Evolutionary conservation across 1,284 basidiomycete species (phyloP).

Genomic region (Tilletiaria anomala): DNA sequence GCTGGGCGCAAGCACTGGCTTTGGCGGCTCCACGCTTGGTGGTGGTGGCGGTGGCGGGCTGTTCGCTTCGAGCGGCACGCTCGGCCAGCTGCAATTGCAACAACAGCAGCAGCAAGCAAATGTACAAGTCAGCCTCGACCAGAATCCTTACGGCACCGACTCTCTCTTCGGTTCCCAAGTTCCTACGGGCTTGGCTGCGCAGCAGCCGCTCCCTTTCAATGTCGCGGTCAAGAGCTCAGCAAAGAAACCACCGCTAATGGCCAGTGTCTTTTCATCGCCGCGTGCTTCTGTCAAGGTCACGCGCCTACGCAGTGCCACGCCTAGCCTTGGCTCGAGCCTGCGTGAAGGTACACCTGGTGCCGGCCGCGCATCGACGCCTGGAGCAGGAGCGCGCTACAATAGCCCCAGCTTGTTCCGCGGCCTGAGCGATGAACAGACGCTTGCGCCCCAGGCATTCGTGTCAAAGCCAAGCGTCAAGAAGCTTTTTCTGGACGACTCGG

Average conservation of each 20-base stretch:
- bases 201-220: slow-evolving; percentile 32
- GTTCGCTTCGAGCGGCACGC: neutral
- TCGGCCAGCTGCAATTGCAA: neutral
- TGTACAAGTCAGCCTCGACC: slow-evolving; percentile 50
- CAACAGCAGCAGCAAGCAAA: slow-evolving; percentile 12
- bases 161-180: slow-evolving; percentile 43
- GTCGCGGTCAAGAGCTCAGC: slow-evolving; percentile 30
- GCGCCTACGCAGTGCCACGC: slow-evolving; percentile 31
- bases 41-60: slow-evolving; percentile 1
- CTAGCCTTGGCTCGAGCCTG: slow-evolving; percentile 12
- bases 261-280: slow-evolving; percentile 42
- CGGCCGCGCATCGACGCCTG: slow-evolving; percentile 33
- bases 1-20: slow-evolving; percentile 14
- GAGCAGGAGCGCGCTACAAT: slow-evolving; percentile 25
- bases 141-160: slow-evolving; percentile 72
- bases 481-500: slow-evolving; percentile 56
- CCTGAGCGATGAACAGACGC: slow-evolving; percentile 45
- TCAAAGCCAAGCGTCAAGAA: slow-evolving; percentile 81
- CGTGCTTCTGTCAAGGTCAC: slow-evolving; percentile 30
- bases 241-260: slow-evolving; percentile 43
- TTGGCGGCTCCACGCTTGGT: slow-evolving; percentile 4
- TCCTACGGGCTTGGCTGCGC: neutral
- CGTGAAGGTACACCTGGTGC: slow-evolving; percentile 21
- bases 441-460: slow-evolving; percentile 48
- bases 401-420: slow-evolving; percentile 41